Evolutionary conservation across 176 grass and related monocot genomes (phyloP), one percentile per base, ranked within the genome.

Genomic region (Cocos nucifera): DNA sequence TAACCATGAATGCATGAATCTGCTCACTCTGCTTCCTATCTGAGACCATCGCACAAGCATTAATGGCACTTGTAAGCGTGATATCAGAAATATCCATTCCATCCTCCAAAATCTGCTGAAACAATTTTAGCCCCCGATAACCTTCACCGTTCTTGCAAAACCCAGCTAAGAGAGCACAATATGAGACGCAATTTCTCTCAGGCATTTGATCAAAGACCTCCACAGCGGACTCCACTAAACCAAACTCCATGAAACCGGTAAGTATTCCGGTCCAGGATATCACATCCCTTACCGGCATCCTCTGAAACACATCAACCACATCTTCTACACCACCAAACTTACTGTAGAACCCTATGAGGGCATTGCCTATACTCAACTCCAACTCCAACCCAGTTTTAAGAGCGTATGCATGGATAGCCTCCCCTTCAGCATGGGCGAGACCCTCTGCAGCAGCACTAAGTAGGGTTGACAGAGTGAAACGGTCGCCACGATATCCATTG

Each of bases 171-270:
- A 89, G 69, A 0, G 86, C 80, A 61, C 81, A 84, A 60, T 89
- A 78, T 4, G 86, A 80, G 7, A 89, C 61, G 59, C 73, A 75
- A 58, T 81, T 89, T 73, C 62, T 78, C 66, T 72, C 65, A 15
- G 86, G 86, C 86, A 89, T 89, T 20, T 72, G 53, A 68, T 81
- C 65, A 58, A 89, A 89, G 64, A 89, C 66, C 2, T 83, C 66
- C 23, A 89, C 19, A 4, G 80, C 86, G 30, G 77, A 78, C 53
- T 81, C 80, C 0, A 84, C 77, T 4, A 84, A 26, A 15, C 86
- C 86, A 19, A 89, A 89, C 50, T 84, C 80, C 86, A 89, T 81
- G 52, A 74, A 89, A 12, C 77, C 86, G 18, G 60, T 80, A 56
- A 89, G 86, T 53, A 89, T 22, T 15, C 80, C 77, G 0, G 86